Evolutionary conservation across 306 rosid genomes (phyloP), one percentile per base, ranked within the genome.

Genomic region (Aeschynomene evenia): DNA sequence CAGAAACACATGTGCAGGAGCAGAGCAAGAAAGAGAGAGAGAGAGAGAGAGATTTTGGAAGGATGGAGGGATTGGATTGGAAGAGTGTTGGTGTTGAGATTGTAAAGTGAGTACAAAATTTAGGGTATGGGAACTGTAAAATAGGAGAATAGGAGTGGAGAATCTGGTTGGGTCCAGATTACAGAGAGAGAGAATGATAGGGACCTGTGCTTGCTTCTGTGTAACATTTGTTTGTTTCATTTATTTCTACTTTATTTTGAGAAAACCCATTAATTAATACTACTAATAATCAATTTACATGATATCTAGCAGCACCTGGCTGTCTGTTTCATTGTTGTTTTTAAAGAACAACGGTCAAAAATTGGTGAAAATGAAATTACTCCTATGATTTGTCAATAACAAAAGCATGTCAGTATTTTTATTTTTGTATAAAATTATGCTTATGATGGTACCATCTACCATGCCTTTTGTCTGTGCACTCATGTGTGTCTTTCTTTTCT

Each of bases 41-140:
- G 31, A 15, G 31, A 34, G 19, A 5, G 1, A 28, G 61, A 39
- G 49, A 8, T 36, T n/a, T 5, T 33, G 65, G 53, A 15, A 6
- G 18, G 15, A 53, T 58, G 21, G 31, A 31, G 36, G 16, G 31
- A 28, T 56, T 45, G 46, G 56, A 4, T 53, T 24, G 59, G 49
- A 20, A 58, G 19, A 60, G 29, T 23, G 62, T n/a, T 10, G 28
- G 40, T n/a, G n/a, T n/a, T n/a, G 9, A 28, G 50, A 5, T n/a
- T 1, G 14, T 69, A 20, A 60, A 72, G 61, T 59, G 53, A 37
- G 64, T 26, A 22, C 24, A 45, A 57, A 19, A 67, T 16, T 72
- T 61, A 33, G 70, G 58, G 77, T 5, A 14, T 60, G 51, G 50
- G 26, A 22, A 29, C 12, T 29, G 23, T 31, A 71, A 70, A 70